phyloP scores from a whole-genome alignment of 176 grass and related monocot genomes.

The Areca catechu region DNA sequence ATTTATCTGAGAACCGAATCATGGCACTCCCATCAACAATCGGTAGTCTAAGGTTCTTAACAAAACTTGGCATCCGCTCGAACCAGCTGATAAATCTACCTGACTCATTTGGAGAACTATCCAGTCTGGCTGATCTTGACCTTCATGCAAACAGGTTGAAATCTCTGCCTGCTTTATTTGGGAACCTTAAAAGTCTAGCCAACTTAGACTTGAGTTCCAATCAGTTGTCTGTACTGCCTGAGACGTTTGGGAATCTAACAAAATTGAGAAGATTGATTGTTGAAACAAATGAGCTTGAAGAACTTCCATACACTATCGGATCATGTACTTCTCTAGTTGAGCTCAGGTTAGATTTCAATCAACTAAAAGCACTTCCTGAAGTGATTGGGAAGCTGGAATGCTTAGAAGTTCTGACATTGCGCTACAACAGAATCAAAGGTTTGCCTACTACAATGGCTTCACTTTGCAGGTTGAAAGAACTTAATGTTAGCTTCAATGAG shows the following conservation, averaged over 20 bases:
- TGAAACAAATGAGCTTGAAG: constrained; percentile 90
- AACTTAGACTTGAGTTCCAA: constrained; percentile 86
- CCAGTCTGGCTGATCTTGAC: constrained; percentile 65
- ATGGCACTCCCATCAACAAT: constrained; percentile 71
- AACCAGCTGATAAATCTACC: constrained; percentile 86
- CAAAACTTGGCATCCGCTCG: constrained; percentile 83
- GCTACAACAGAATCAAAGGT: constrained; percentile 87
- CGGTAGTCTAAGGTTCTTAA: constrained; percentile 63
- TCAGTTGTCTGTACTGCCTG: constrained; percentile 49
- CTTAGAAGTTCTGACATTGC: constrained; percentile 71
- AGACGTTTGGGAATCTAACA: constrained; percentile 63
- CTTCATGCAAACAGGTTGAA: constrained; percentile 66
- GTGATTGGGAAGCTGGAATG: constrained; percentile 74
- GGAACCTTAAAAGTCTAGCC: constrained; percentile 52
- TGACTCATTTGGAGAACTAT: constrained; percentile 85
- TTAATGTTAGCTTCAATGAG: constrained; percentile 93
- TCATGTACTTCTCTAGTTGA: constrained; percentile 70
- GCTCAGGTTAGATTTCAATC: constrained; percentile 88
- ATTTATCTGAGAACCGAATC: constrained; percentile 90
- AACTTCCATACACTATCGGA: constrained; percentile 91
- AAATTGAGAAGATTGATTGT: constrained; percentile 73
- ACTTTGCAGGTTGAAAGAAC: constrained; percentile 66
- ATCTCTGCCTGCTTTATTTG: constrained; percentile 73
- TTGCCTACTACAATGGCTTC: constrained; percentile 77
- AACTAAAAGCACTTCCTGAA: constrained; percentile 87